Evolutionary conservation across 2,329 filamentous ascomycete genomes (phyloP), one percentile per base, ranked within the genome.

Genomic region (Immersiporthe knoxdaviesiana): DNA sequence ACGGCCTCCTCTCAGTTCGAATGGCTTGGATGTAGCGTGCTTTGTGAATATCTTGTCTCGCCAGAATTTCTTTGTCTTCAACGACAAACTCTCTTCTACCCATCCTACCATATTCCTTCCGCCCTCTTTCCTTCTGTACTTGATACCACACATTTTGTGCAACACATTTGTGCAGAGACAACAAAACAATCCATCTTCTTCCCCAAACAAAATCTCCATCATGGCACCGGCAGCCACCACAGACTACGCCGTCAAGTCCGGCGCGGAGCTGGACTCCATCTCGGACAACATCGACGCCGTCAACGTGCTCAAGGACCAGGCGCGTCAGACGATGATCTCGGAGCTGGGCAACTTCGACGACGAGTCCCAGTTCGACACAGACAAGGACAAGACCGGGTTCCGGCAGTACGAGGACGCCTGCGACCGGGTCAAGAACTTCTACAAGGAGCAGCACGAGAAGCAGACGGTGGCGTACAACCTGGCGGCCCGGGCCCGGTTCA

Each of bases 401-500:
- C 75, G 94, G 44, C 90, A 96, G 78, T 97, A 95, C 81, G 90
- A 93, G 75, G 89, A 90, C 21, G 92, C 93, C 56, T 93, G 91
- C 81, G 91, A 93, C 81, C 88, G 92, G 64, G 93, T 97, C 79
- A 94, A 94, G 84, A 87, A 86, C 83, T 97, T 97, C 81, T 97
- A 97, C 86, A 85, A 84, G 70, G 92, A 89, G 77, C 88, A 90
- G 76, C 88, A 90, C 78, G 83, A 84, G 77, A 89, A 89, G 83
- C 91, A 94, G 80, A 94, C 91, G 62, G 88, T 93, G 0, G 89
- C 92, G 12, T 97, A 94, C 86, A 97, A 97, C 83, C 85, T 97
- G 58, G 88, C 90, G 72, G 92, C 92, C 18, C 92, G 94, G 67
- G 89, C 91, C 74, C 82, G 86, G 67, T 92, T 93, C 82, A 83